A percentile compares a stretch with the other conserved stretches of the same genome.
Evolutionary conservation across 2,329 filamentous ascomycete species (phyloP).

Genomic region (Microdochium trichocladiopsis): DNA sequence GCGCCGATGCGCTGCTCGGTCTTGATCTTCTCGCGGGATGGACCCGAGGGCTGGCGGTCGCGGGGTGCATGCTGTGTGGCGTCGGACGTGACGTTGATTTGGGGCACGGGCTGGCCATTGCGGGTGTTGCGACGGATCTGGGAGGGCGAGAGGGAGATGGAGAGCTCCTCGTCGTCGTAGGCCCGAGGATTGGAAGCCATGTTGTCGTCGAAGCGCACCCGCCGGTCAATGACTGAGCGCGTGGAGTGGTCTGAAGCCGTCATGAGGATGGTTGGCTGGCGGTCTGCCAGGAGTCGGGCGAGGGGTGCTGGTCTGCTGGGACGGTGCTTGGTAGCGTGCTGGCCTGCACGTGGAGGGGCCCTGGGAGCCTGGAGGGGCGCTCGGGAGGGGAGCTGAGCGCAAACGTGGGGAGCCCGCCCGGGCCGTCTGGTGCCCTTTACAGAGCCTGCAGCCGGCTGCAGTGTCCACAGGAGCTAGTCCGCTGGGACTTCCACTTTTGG

Average conservation of each 20-base stretch:
- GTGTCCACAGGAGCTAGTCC: no score
- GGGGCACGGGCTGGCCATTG: conserved; percentile 20
- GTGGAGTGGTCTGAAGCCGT: not conserved
- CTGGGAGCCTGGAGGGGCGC: not conserved
- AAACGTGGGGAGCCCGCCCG: no score
- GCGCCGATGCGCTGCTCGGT: conserved; percentile 82
- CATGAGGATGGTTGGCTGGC: not conserved
- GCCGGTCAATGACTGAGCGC: not conserved
- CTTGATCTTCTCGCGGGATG: conserved; percentile 40
- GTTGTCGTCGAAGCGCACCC: conserved; percentile 6
- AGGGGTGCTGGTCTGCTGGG: not conserved
- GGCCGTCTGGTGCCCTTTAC: no score
- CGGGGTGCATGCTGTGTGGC: conserved; percentile 19
- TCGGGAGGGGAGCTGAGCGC: not conserved
- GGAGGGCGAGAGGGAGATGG: conserved; percentile 64
- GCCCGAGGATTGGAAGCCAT: conserved; percentile 40
- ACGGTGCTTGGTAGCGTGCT: not conserved
- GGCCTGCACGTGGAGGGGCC: not conserved
- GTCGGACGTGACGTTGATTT: conserved; percentile 27
- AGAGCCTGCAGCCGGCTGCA: no score
- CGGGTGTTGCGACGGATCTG: conserved; percentile 50
- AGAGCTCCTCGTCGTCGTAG: conserved; percentile 78
- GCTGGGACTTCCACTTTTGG: no score
- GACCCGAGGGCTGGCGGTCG: conserved; percentile 3
- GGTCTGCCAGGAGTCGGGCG: not conserved